Evolutionary conservation across 176 grass and related monocot species (phyloP).

Genomic region (Musa beccarii): DNA sequence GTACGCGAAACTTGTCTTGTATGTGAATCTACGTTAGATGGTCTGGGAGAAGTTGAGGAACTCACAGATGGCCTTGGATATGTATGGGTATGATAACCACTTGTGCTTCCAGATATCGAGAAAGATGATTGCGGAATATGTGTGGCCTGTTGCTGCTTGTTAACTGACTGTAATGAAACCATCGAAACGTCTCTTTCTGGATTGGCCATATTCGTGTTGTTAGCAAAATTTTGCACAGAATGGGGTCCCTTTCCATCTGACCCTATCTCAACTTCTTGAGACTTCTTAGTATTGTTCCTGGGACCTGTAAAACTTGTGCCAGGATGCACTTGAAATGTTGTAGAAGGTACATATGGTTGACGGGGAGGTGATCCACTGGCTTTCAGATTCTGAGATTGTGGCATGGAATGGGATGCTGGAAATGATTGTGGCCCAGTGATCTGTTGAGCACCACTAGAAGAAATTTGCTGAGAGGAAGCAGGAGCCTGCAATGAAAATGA

Average conservation of each 20-base stretch:
- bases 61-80: slow-evolving; percentile 40
- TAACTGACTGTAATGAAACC: slow-evolving; percentile 9
- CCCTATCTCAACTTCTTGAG: slow-evolving; percentile 33
- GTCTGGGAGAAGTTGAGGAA: slow-evolving; percentile 33
- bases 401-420: slow-evolving; percentile 12
- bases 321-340: slow-evolving; percentile 44
- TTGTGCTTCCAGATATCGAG: slow-evolving; percentile 41
- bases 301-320: slow-evolving; percentile 23
- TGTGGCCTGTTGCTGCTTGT: slow-evolving; percentile 36
- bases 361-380: neutral
- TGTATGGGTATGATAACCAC: slow-evolving; percentile 39
- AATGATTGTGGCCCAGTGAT: slow-evolving; percentile 22
- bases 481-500: slow-evolving; percentile 46
- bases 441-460: slow-evolving; percentile 33
- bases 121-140: slow-evolving; percentile 56
- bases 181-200: slow-evolving; percentile 10
- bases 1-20: slow-evolving; percentile 31
- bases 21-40: slow-evolving; percentile 40
- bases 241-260: slow-evolving; percentile 38
- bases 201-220: slow-evolving; percentile 31
- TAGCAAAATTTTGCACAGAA: slow-evolving; percentile 30
- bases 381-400: slow-evolving; percentile 22
- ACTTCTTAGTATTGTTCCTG: slow-evolving; percentile 29
- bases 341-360: slow-evolving; percentile 27
- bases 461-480: slow-evolving; percentile 52